Conservation (phyloP, 768 basidiomycete species). For the Naganishia friedmannii region DNA sequence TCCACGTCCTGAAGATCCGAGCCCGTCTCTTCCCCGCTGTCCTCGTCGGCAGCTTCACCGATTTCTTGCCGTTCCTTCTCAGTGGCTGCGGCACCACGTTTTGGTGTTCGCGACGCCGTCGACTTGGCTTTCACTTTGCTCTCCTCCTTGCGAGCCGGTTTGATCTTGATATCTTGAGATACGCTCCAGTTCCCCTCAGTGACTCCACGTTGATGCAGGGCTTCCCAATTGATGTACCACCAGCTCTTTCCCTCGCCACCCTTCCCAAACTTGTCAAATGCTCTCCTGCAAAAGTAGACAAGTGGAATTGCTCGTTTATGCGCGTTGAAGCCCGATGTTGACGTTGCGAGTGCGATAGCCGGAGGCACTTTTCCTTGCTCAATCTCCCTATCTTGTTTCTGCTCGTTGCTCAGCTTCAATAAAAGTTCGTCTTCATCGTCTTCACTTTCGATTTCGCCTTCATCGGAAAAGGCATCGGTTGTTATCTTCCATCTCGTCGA, state of each 20-base stretch:
- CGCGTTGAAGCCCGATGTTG: constrained; percentile 25
- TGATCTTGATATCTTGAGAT: constrained; percentile 15
- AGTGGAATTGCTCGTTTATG: constrained; percentile 29
- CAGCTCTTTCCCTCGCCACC: constrained; percentile 32
- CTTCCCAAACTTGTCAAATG: constrained; percentile 34
- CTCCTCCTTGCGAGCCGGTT: background rate
- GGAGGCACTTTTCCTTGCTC: constrained; percentile 19
- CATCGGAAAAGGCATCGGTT: constrained; percentile 28
- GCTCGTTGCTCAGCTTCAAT: constrained; percentile 32
- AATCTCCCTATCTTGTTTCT: constrained; percentile 20
- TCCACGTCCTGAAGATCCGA: constrained; percentile 32
- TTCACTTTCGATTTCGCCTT: constrained; percentile 34
- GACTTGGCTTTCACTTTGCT: background rate
- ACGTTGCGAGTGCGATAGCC: constrained; percentile 8
- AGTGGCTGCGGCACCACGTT: background rate
- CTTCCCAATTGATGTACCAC: constrained; percentile 30
- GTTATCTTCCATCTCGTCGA: constrained; percentile 27
- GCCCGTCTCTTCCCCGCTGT: constrained; percentile 24
- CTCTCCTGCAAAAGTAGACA: constrained; percentile 31
- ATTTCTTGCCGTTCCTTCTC: background rate
- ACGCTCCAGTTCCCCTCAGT: constrained; percentile 27
- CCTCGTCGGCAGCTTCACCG: constrained; percentile 15
- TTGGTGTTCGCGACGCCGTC: background rate
- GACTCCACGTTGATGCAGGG: background rate
- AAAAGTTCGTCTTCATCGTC: constrained; percentile 34